phyloP scores from a whole-genome alignment of 2,329 filamentous ascomycete species.

The Hypocreales sp. region DNA sequence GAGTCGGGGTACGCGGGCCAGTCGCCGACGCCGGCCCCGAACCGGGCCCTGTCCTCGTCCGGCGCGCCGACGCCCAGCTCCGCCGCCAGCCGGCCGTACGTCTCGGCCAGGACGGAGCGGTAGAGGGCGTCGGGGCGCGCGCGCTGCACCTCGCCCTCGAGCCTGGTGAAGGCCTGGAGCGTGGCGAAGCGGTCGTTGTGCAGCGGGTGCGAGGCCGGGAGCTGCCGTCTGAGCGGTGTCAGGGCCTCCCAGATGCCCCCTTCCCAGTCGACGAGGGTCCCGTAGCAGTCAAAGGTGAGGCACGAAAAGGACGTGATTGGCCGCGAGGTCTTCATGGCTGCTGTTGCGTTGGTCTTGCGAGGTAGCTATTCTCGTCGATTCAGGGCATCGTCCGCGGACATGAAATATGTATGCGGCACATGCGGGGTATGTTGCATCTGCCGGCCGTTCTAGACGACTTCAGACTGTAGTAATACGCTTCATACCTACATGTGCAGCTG shows the following conservation, averaged over 20 bases:
- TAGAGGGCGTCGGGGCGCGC: constrained; percentile 34
- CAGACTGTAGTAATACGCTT: too few relatives aligned
- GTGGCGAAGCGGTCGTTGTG: constrained; percentile 21
- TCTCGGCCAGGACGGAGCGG: constrained; percentile 21
- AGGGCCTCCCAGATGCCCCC: constrained; percentile 43
- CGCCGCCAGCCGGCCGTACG: constrained; percentile 21
- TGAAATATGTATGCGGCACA: too few relatives aligned
- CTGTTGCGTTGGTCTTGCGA: too few relatives aligned
- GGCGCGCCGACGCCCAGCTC: constrained; percentile 14
- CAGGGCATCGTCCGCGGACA: too few relatives aligned
- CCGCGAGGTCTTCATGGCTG: constrained; percentile 1
- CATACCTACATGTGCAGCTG: too few relatives aligned
- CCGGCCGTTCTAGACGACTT: too few relatives aligned
- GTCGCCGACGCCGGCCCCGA: constrained; percentile 29
- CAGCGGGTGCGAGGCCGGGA: constrained; percentile 20
- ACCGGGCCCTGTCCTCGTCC: constrained; percentile 10
- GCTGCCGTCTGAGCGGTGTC: constrained; percentile 26
- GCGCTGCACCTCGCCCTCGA: constrained; percentile 32
- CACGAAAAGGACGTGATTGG: constrained; percentile 15
- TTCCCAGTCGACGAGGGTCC: constrained; percentile 70
- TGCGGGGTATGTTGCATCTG: too few relatives aligned
- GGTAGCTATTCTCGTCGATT: too few relatives aligned
- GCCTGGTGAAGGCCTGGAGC: constrained; percentile 31
- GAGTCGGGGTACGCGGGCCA: constrained; percentile 46
- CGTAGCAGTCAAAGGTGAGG: constrained; percentile 66